Base-by-base conservation (phyloP, 169 alveolate species). In the Cryptosporidium ryanae region DNA sequence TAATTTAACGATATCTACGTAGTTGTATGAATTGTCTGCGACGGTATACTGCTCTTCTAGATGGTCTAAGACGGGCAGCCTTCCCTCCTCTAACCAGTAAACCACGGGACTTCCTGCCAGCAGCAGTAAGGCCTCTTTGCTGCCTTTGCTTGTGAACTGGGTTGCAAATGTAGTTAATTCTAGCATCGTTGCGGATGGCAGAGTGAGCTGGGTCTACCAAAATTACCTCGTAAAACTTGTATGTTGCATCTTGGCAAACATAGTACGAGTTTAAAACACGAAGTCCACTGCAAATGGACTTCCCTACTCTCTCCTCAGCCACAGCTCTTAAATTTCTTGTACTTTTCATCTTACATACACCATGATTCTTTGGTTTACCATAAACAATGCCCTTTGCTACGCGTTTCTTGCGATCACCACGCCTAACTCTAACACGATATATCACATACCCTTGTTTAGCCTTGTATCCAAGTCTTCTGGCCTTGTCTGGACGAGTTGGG, bases 251-350 rank as follows among this genome's bases (percentile, higher is more conserved):
- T 94, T 98, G 98, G 25, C 99, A 99, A 64, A 97, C 99, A 99
- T 99, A 98, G 96, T 98, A 98, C 87, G 99, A 96, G 97, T 98
- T 98, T 91, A 98, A 95, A 66, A 97, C 99, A 82, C 99, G 97
- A 82, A 97, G 95, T 66, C 95, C 95, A 57, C 99, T 98, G 89
- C 97, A 94, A 18, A 96, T 90, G 81, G 96, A 94, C 89, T 97
- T 96, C 44, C 99, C 99, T 27, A 97, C 99, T 84, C 99, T 97
- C 90, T 96, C 98, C 93, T 98, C 99, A 25, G 99, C 99, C 50
- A 96, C 93, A 90, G 98, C 93, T 93, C 98, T 96, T 93, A 98
- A 94, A 91, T 97, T 95, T 93, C 99, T 96, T 83, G 96, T 92
- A 67, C 98, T 95, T 96, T 98, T 98, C 90, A 95, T 97, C 95